Percentiles rank a stretch among this genome's conserved stretches.
Evolutionary conservation across 176 grass and related monocot species (phyloP).

Genomic region (Aegilops longissima): DNA sequence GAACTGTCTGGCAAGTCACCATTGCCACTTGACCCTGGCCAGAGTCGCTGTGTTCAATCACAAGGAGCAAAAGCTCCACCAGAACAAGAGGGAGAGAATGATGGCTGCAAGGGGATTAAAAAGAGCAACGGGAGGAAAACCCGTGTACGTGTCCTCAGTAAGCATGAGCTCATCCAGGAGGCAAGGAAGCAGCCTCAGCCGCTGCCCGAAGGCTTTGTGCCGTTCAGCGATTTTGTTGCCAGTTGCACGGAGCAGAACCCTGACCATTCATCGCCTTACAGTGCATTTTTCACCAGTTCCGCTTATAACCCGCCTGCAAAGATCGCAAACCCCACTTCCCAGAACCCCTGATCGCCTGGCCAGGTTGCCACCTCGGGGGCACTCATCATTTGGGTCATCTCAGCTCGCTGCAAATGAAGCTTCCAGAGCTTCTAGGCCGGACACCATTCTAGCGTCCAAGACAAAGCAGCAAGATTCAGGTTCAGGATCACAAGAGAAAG

Average conservation of each 20-base stretch:
- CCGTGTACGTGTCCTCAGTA: not conserved
- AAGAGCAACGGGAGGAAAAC: not conserved
- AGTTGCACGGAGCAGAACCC: not conserved
- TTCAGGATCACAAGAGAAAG: not conserved
- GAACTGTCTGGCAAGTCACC: not conserved
- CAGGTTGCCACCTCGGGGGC: not conserved
- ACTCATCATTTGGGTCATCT: not conserved
- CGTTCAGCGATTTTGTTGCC: not conserved
- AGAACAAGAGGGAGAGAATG: not conserved
- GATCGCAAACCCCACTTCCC: not conserved
- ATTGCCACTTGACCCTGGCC: not conserved
- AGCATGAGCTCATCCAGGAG: slow-evolving; percentile 4
- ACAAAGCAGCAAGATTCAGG: not conserved
- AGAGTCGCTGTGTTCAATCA: not conserved
- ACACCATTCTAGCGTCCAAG: slow-evolving; percentile 6
- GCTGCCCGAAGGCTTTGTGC: not conserved
- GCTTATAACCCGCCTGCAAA: slow-evolving; percentile 14
- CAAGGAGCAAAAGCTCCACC: not conserved
- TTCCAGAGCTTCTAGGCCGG: not conserved
- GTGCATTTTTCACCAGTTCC: slow-evolving; percentile 38
- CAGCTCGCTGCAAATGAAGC: not conserved
- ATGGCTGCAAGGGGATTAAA: not conserved
- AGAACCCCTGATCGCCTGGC: not conserved
- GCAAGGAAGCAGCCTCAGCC: not conserved
- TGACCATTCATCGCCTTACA: not conserved